phyloP scores from a whole-genome alignment of 257 asterid genomes.

The Thymus mandschuricus region DNA sequence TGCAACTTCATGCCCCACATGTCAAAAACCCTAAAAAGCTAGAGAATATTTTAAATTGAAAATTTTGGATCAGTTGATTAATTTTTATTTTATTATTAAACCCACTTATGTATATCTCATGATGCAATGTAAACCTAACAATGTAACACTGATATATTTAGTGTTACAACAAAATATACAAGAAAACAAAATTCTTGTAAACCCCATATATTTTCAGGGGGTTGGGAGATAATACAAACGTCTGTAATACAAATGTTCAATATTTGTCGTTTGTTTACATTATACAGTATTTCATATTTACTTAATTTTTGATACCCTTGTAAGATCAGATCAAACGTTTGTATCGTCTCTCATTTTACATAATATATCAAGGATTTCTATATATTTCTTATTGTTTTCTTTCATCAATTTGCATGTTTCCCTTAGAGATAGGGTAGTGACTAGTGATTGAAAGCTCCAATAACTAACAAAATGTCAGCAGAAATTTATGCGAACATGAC shows the following conservation, averaged over 20 bases:
- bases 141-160: conserved; percentile 31
- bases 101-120: conserved; percentile 16
- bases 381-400: too few species aligned
- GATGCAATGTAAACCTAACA: conserved; percentile 52
- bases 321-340: too few species aligned
- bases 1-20: conserved; percentile 74
- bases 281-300: too few species aligned
- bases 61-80: background rate
- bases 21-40: conserved; percentile 44
- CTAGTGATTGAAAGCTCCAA: conserved; percentile 13
- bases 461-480: conserved; percentile 26
- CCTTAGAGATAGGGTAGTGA: conserved; percentile 20
- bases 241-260: too few species aligned
- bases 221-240: too few species aligned
- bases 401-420: conserved; percentile 5
- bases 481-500: background rate
- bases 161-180: background rate
- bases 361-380: too few species aligned
- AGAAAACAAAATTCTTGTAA: conserved; percentile 30
- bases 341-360: too few species aligned
- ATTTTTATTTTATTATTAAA: conserved; percentile 15
- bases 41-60: too few species aligned
- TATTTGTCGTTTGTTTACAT: too few species aligned
- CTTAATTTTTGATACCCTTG: too few species aligned
- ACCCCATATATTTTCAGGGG: background rate